Evolutionary conservation across 2,329 filamentous ascomycete species (phyloP), one percentile per base, ranked within the genome.

Genomic region (Annulohypoxylon truncatum): DNA sequence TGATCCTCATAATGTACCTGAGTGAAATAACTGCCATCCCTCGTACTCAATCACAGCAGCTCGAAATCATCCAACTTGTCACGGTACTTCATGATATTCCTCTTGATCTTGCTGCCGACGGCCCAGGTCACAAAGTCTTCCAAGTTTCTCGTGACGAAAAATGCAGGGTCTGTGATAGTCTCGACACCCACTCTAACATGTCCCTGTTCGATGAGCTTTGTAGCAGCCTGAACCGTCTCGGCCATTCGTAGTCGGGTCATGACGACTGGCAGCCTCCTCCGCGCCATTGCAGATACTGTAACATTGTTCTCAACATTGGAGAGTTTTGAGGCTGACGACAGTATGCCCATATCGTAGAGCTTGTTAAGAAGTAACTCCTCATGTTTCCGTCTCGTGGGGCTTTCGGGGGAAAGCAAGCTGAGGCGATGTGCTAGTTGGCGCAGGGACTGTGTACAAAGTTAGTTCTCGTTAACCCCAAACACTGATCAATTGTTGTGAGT

Each of bases 111-210:
- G 80, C 93, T 96, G 65, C 93, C 93, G 74, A 96, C 92, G 8
- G 95, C 91, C 95, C 95, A 98, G 0, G 95, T 97, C 15, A 98
- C 92, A 78, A 96, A 97, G 81, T 98, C 95, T 58, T 98, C 95
- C 86, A 97, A 93, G 66, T 89, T 92, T 70, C 94, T 85, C 35
- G 93, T 96, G 6, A 98, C 93, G 56, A 97, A 80, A 75, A 94
- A 97, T 0, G 94, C 94, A 26, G 94, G 90, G 77, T 98, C 95
- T 1, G 92, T 96, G 24, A 97, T 87, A 1, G 94, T 92, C 76
- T 97, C 93, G 0, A 93, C 94, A 10, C 95, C 95, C 1, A 97
- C 93, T 50, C 95, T 85, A 2, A 98, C 94, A 77, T 97, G 94
- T 5, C 95, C 95, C 77, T 97, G 93, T 83, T 98, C 95, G 63